Evolutionary conservation across 2,329 filamentous ascomycete genomes (phyloP).

Genomic region (Graphiopsis chlorocephala): DNA sequence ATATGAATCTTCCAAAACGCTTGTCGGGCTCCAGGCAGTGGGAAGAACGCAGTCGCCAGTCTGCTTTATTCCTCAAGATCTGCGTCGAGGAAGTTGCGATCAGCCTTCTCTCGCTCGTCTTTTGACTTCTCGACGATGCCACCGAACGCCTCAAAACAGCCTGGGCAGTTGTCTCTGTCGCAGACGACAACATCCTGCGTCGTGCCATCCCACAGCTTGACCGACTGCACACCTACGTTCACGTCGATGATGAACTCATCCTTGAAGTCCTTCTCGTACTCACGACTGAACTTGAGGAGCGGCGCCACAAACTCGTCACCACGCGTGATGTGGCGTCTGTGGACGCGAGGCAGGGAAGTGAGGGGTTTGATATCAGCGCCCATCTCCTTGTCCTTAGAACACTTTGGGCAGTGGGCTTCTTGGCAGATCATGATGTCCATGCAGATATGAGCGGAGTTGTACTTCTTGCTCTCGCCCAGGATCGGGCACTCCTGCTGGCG

Average conservation of each 20-base stretch:
- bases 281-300: background rate
- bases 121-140: background rate
- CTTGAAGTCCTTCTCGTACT: background rate
- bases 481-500: background rate
- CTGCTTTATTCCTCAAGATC: background rate
- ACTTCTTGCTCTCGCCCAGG: background rate
- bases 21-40: too few relatives aligned
- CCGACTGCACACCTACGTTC: background rate
- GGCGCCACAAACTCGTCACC: background rate
- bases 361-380: background rate
- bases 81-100: too few relatives aligned
- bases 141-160: background rate
- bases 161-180: background rate
- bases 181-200: background rate
- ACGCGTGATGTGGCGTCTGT: background rate
- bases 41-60: background rate
- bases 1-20: too few relatives aligned
- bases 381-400: background rate
- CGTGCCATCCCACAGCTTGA: background rate
- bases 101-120: background rate
- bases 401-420: background rate
- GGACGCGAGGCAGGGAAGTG: background rate
- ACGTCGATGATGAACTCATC: background rate
- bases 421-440: constrained; percentile 1
- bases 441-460: background rate